Conservation (phyloP, 2,329 filamentous ascomycete genomes). For the Arthrobotrys conoides region DNA sequence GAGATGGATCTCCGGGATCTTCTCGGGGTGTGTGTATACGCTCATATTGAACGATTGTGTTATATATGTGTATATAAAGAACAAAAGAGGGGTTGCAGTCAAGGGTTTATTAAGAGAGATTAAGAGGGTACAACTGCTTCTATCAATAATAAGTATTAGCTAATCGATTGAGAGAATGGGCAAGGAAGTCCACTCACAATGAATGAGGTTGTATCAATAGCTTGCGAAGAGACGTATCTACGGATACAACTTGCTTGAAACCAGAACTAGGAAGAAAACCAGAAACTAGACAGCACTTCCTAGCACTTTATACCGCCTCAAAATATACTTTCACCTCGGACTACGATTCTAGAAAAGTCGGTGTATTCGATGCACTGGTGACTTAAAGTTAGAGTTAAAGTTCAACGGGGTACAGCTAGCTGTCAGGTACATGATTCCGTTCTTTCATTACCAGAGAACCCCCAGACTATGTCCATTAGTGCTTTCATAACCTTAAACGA, state of each 20-base stretch:
- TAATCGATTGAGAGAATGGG: too few relatives aligned
- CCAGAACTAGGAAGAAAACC: not conserved
- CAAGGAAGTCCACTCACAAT: conserved; percentile 4
- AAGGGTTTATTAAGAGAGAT: not conserved
- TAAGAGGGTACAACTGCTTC: not conserved
- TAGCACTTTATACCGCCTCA: conserved; percentile 34
- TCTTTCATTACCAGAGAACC: not conserved
- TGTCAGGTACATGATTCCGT: conserved; percentile 6
- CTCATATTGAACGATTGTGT: not conserved
- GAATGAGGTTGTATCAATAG: conserved; percentile 1
- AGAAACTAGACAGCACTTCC: conserved; percentile 5
- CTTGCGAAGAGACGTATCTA: conserved; percentile 3
- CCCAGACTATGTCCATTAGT: not conserved
- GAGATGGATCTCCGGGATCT: conserved; percentile 46
- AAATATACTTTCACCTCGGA: not conserved
- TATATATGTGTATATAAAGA: not conserved
- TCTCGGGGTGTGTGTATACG: conserved; percentile 29
- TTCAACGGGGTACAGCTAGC: not conserved
- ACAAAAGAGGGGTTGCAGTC: not conserved
- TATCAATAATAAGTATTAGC: too few relatives aligned
- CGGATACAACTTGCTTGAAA: not conserved
- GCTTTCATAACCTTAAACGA: not conserved
- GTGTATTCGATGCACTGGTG: not conserved
- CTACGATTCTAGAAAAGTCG: conserved; percentile 1
- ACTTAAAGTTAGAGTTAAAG: conserved; percentile 12